A percentile compares a stretch with the other conserved stretches of the same genome.
These are phyloP conservation scores for Stephanocyclus meneghinianus DNA, from an alignment of 352 stramenopile species.

Conservation along the genomic window DNA sequence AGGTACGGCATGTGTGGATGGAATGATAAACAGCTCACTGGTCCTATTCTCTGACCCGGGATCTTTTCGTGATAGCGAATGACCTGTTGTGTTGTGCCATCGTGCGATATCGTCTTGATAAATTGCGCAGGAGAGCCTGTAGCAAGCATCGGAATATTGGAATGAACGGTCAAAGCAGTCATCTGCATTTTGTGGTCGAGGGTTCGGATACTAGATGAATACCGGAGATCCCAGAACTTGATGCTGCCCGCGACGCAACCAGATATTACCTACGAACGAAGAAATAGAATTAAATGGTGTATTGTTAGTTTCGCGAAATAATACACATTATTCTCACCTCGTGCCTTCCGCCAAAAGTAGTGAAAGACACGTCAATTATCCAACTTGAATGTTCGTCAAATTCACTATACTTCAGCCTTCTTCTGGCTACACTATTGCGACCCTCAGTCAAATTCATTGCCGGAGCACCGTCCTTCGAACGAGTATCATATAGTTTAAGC, in stretches of 20 bases:
- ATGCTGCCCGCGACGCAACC: slow-evolving; percentile 92
- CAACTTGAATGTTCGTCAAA: slow-evolving; percentile 90
- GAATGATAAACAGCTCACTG: slow-evolving; percentile 95
- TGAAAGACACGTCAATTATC: slow-evolving; percentile 89
- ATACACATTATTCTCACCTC: slow-evolving; percentile 46
- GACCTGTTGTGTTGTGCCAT: slow-evolving; percentile 83
- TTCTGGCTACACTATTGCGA: slow-evolving; percentile 13
- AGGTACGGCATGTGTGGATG: slow-evolving; percentile 94
- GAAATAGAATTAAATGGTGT: neutral
- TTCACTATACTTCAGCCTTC: slow-evolving; percentile 69
- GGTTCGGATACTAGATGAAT: slow-evolving; percentile 71
- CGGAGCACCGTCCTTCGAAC: slow-evolving; percentile 76
- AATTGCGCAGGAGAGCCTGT: slow-evolving; percentile 98
- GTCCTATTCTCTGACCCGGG: slow-evolving; percentile 93
- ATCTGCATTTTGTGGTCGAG: slow-evolving; percentile 89
- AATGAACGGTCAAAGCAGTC: slow-evolving; percentile 94
- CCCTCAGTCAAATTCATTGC: slow-evolving; percentile 27
- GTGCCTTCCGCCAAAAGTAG: slow-evolving; percentile 57
- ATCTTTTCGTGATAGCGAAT: slow-evolving; percentile 92
- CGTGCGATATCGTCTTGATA: slow-evolving; percentile 95
- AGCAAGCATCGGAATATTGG: slow-evolving; percentile 93
- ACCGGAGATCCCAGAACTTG: slow-evolving; percentile 96
- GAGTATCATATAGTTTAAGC: slow-evolving; percentile 92
- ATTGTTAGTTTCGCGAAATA: neutral
- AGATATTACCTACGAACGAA: slow-evolving; percentile 88